A percentile compares a stretch with the other conserved stretches of the same genome.
These are phyloP conservation scores for Marvania coccoides DNA, from an alignment of 139 green algal genomes.

Conservation along the genomic window DNA sequence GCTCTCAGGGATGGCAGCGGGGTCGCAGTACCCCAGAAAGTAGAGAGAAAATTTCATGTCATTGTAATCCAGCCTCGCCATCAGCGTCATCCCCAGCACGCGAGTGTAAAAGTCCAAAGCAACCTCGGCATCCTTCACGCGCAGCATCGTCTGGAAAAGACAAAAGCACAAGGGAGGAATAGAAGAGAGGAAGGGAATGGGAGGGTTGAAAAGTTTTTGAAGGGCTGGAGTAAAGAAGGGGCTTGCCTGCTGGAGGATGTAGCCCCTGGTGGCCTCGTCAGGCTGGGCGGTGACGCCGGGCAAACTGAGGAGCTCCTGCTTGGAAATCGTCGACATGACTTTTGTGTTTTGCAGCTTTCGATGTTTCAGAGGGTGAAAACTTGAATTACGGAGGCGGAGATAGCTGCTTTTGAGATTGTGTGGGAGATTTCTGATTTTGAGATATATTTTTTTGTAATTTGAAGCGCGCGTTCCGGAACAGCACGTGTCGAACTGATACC, in stretches of 20 bases:
- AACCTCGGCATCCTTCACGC: constrained; percentile 65
- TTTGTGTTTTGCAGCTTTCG: not conserved
- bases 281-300: constrained; percentile 17
- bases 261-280: constrained; percentile 51
- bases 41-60: constrained; percentile 78
- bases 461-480: too few species aligned
- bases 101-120: constrained; percentile 85
- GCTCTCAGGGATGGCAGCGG: constrained; percentile 54
- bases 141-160: constrained; percentile 69
- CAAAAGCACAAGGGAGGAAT: not conserved
- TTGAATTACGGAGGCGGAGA: too few species aligned
- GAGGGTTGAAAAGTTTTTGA: not conserved
- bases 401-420: too few species aligned
- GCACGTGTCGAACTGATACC: too few species aligned
- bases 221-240: not conserved
- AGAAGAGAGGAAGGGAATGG: too few species aligned
- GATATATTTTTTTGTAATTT: too few species aligned
- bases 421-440: too few species aligned
- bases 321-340: constrained; percentile 4
- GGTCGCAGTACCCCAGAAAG: constrained; percentile 63
- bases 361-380: too few species aligned
- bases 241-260: constrained; percentile 62
- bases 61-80: constrained; percentile 69
- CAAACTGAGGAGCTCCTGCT: not conserved
- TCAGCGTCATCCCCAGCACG: constrained; percentile 48